Evolutionary conservation across 352 stramenopile genomes (phyloP).

Genomic region (Pythium periplocum): DNA sequence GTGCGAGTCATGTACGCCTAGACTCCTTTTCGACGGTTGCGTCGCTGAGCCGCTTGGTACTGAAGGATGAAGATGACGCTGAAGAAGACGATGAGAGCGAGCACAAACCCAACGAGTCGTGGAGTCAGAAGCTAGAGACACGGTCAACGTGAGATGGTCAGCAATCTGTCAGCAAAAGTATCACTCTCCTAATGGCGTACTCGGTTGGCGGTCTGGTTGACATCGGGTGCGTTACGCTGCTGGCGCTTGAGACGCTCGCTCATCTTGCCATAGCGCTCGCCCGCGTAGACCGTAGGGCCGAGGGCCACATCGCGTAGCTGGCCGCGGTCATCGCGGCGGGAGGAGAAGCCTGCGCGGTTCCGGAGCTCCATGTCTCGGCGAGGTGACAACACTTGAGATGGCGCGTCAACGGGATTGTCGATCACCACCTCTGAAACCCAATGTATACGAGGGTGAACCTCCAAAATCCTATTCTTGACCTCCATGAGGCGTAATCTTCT

Average conservation of each 20-base stretch:
- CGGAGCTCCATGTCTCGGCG: slow-evolving; percentile 44
- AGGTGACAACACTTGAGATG: no score
- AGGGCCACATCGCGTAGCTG: slow-evolving; percentile 46
- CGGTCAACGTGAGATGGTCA: not conserved
- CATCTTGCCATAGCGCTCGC: slow-evolving; percentile 81
- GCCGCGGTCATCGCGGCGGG: slow-evolving; percentile 24
- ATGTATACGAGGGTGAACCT: no score
- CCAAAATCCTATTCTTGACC: no score
- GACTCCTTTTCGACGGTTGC: slow-evolving; percentile 7
- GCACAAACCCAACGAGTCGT: slow-evolving; percentile 50
- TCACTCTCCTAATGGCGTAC: slow-evolving; percentile 18
- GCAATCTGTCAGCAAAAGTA: not conserved
- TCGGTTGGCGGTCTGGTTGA: slow-evolving; percentile 28
- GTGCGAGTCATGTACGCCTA: no score
- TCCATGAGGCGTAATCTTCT: no score
- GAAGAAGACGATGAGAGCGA: slow-evolving; percentile 50
- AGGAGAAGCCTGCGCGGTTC: slow-evolving; percentile 29
- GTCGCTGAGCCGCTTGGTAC: slow-evolving; percentile 37
- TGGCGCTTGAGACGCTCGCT: slow-evolving; percentile 78
- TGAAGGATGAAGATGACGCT: slow-evolving; percentile 49
- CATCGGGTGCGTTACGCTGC: slow-evolving; percentile 37
- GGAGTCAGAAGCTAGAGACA: slow-evolving; percentile 48
- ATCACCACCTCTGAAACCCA: no score
- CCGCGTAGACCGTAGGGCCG: slow-evolving; percentile 75
- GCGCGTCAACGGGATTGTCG: no score